Evolutionary conservation across 179 eudicot genomes (phyloP), one percentile per base, ranked within the genome.

Genomic region (Amaranthus tricolor): DNA sequence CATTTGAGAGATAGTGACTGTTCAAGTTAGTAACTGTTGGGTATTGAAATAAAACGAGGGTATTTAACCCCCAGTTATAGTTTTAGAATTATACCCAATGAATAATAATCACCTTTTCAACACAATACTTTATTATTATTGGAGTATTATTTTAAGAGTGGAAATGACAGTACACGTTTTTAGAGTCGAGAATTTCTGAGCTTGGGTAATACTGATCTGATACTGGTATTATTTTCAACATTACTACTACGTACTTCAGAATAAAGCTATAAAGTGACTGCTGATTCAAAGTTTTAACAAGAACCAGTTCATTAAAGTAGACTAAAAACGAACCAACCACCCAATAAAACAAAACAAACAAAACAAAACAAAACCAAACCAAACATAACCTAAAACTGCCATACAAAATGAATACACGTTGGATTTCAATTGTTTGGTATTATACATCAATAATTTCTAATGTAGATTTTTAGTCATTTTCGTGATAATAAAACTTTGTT

Each of bases 1-100:
- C 62, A 69, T 74, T 62, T 66, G 72, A 66, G 58, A 66, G 83
- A 80, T 53, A 51, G 73, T 71, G 80, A 76, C 74, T 67, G 62
- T 71, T 44, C 71, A 81, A 49, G 31, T 53, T n/a, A 80, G 21
- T 45, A 75, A 81, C 80, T 77, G 72, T 71, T 68, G 74, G 67
- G 53, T 50, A 80, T 17, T 59, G 73, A 51, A 59, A 71, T 66
- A 71, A 75, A 17, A 56, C 62, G 24, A 71, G 62, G 74, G 20
- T 53, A 66, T 5, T n/a, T 21, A 45, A 62, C 77, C 74, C 15
- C 8, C n/a, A 68, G 80, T 68, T 14, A 73, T 31, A 31, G 40
- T 31, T 1, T 31, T 0, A 31, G 40, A 31, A 31, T 31, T 31
- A 31, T 81, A 54, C 5, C 78, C 71, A 14, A 50, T 67, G 77